A percentile compares a stretch with the other conserved stretches of the same genome.
These are phyloP conservation scores for Chrysosporium keratinophilum DNA, from an alignment of 2,329 filamentous ascomycete species.

Conservation along the genomic window DNA sequence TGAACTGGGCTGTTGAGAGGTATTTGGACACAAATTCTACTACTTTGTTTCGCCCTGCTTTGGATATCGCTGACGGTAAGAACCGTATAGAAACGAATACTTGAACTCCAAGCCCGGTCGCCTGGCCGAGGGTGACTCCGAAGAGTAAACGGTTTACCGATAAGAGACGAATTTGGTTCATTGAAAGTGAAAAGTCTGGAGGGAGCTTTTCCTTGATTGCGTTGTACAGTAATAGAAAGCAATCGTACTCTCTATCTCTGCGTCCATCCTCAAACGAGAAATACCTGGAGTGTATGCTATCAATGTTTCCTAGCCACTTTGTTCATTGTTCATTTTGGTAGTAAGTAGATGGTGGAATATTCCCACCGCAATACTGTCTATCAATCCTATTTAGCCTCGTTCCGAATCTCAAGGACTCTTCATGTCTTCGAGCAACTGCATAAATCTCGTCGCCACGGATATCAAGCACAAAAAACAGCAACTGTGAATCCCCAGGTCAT, in stretches of 20 bases:
- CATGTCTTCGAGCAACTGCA: no score
- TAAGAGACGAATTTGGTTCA: constrained; percentile 1
- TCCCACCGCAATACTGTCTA: no score
- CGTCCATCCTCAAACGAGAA: background rate
- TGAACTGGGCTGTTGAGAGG: constrained; percentile 89
- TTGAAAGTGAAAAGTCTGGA: background rate
- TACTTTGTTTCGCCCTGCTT: constrained; percentile 6
- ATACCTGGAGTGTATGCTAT: background rate
- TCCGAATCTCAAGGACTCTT: no score
- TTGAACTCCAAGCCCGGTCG: constrained; percentile 43
- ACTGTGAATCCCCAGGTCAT: no score
- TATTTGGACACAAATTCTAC: constrained; percentile 40
- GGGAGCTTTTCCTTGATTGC: constrained; percentile 19
- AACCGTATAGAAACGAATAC: constrained; percentile 37
- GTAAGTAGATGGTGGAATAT: no score
- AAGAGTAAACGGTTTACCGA: constrained; percentile 20
- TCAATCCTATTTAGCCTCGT: no score
- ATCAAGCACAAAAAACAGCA: background rate
- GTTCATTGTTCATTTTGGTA: background rate
- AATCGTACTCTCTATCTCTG: constrained; percentile 18
- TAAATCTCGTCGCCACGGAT: no score
- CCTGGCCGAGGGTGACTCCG: constrained; percentile 25
- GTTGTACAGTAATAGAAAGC: constrained; percentile 37
- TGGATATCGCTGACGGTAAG: constrained; percentile 5
- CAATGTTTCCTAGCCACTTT: background rate